Evolutionary conservation across 176 grass and related monocot species (phyloP), one percentile per base, ranked within the genome.

Genomic region (Otatea glauca): DNA sequence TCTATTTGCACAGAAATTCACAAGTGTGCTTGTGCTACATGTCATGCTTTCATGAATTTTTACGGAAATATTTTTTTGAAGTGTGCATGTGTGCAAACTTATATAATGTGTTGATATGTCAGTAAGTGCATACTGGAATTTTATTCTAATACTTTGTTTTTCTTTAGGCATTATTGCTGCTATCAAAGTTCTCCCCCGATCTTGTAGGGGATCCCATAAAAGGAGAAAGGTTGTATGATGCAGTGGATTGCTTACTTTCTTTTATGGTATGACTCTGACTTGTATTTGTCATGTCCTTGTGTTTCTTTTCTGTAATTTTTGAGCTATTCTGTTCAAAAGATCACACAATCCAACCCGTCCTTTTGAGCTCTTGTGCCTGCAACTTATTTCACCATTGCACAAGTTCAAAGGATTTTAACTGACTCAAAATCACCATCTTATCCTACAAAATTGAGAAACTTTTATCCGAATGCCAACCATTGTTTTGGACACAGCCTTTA

Each of bases 241-340:
- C 68, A 15, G 37, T 89, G 48, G 87, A 89, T 67, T 79, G 75
- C 50, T 29, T 89, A 25, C 76, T 89, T 51, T 89, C 76, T 68
- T 89, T 61, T 20, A 66, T 81, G 88, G 88, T 89, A 85, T 62
- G 47, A 20, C 48, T 44, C 20, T 32, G 0, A 9, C 61, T 25
- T 38, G 21, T 1, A 53, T 64, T 32, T 71, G 5, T 16, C 15
- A 70, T 32, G 27, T 76, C 18, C 27, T 39, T 62, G 13, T 8
- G 29, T 67, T 55, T 34, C 6, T 45, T 16, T n/a, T 77, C 0
- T 76, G 32, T 43, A 6, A 29, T 55, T 41, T 17, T 5, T 68
- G 4, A 23, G 25, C 12, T 65, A 35, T 17, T 60, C 9, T 1
- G 2, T 27, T 18, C 51, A 13, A 48, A 61, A 29, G 51, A 27